Percentiles rank a stretch among this genome's conserved stretches.
Evolutionary conservation across 2,329 filamentous ascomycete species (phyloP).

Genomic region (Capronia epimyces): DNA sequence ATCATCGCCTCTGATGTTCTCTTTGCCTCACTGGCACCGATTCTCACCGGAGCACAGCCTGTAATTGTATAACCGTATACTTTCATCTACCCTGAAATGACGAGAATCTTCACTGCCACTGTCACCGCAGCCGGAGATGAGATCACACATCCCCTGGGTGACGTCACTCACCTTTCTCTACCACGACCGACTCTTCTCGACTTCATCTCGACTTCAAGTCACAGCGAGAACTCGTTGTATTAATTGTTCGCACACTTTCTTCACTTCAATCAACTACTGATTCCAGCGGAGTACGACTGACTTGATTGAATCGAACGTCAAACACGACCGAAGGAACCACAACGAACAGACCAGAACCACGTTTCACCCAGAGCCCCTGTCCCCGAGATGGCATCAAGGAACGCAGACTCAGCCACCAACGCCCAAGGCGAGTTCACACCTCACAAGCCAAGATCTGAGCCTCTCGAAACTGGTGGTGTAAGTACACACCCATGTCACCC

Average conservation of each 20-base stretch:
- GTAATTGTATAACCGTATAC: too few relatives aligned
- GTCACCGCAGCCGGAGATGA: neutral
- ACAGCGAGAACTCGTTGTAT: too few relatives aligned
- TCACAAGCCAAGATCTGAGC: slow-evolving; percentile 48
- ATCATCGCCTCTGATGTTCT: too few relatives aligned
- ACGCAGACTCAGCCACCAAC: slow-evolving; percentile 50
- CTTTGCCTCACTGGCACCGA: too few relatives aligned
- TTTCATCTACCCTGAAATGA: too few relatives aligned
- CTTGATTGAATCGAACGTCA: neutral
- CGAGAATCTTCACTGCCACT: too few relatives aligned
- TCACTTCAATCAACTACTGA: neutral
- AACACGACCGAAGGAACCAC: neutral
- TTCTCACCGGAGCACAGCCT: too few relatives aligned
- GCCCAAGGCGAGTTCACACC: slow-evolving; percentile 54
- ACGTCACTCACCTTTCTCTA: neutral
- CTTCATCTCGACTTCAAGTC: too few relatives aligned
- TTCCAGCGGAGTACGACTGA: too few relatives aligned
- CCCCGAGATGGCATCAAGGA: slow-evolving; percentile 42
- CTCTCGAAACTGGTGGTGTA: slow-evolving; percentile 52
- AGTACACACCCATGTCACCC: too few relatives aligned
- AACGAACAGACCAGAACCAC: neutral
- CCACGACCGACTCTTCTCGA: neutral
- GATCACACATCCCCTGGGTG: neutral
- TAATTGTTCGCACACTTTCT: too few relatives aligned
- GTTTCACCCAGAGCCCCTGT: neutral